Evolutionary conservation across 202 grass and related monocot species (phyloP).

Genomic region (Eragrostis tef): DNA sequence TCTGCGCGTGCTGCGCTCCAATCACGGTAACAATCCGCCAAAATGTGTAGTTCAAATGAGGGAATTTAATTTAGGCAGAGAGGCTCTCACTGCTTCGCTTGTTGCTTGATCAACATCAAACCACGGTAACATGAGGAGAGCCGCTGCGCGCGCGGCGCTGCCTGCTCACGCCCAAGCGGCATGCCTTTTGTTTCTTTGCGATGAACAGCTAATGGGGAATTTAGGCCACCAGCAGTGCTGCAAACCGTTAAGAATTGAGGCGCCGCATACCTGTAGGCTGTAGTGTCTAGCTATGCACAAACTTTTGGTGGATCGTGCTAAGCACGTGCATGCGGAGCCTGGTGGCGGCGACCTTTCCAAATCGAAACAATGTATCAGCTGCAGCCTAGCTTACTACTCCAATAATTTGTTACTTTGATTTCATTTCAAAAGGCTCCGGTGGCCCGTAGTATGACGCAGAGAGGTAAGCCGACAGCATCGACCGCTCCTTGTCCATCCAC

Average conservation of each 20-base stretch:
- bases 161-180: too few relatives aligned
- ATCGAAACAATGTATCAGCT: too few relatives aligned
- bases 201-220: not conserved
- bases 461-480: slow-evolving; percentile 14
- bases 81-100: too few relatives aligned
- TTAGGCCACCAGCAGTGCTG: not conserved
- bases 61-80: too few relatives aligned
- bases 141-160: too few relatives aligned
- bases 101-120: too few relatives aligned
- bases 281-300: not conserved
- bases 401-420: not conserved
- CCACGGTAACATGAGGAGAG: too few relatives aligned
- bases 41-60: too few relatives aligned
- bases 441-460: not conserved
- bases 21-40: too few relatives aligned
- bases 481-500: slow-evolving; percentile 9
- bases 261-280: not conserved
- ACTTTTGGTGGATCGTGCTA: not conserved
- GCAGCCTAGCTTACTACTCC: too few relatives aligned
- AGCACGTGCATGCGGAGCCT: not conserved
- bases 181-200: too few relatives aligned
- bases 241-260: not conserved
- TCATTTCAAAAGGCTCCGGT: not conserved
- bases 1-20: too few relatives aligned
- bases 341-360: not conserved